These are phyloP conservation scores for Evernia prunastri DNA, from an alignment of 495 filamentous ascomycete genomes.

Conservation along the genomic window DNA sequence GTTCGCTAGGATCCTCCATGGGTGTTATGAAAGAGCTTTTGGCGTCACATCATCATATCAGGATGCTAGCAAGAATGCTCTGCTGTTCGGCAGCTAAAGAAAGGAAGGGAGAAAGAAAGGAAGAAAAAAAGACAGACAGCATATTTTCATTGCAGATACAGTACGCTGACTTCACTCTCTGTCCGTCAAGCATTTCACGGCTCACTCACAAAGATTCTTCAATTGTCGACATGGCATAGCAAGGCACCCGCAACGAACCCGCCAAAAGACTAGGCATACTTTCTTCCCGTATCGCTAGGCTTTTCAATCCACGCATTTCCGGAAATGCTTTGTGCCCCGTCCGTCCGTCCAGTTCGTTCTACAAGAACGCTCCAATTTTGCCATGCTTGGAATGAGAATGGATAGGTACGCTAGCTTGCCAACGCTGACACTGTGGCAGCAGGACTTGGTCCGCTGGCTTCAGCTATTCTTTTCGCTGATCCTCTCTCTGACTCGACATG, in stretches of 20 bases:
- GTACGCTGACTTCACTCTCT: no score
- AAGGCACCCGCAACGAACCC: neutral
- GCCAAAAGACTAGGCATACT: neutral
- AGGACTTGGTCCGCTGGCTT: neutral
- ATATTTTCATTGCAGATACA: no score
- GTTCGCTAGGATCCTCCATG: neutral
- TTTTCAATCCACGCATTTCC: neutral
- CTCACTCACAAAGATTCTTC: no score
- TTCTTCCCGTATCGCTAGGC: neutral
- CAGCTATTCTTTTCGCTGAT: neutral
- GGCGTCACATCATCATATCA: no score
- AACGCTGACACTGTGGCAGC: neutral
- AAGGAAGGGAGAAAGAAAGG: no score
- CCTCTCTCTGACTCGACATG: neutral
- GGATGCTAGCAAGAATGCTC: no score
- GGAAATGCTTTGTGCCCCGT: neutral
- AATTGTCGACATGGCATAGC: no score
- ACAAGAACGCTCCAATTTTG: neutral
- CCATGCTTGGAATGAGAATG: neutral
- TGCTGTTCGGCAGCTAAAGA: no score
- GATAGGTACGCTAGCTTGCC: neutral
- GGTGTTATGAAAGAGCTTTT: no score
- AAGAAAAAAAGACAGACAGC: no score
- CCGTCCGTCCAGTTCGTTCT: neutral
- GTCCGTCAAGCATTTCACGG: no score